phyloP scores from a whole-genome alignment of 2,329 filamentous ascomycete species.

The Fusarium sp. region DNA sequence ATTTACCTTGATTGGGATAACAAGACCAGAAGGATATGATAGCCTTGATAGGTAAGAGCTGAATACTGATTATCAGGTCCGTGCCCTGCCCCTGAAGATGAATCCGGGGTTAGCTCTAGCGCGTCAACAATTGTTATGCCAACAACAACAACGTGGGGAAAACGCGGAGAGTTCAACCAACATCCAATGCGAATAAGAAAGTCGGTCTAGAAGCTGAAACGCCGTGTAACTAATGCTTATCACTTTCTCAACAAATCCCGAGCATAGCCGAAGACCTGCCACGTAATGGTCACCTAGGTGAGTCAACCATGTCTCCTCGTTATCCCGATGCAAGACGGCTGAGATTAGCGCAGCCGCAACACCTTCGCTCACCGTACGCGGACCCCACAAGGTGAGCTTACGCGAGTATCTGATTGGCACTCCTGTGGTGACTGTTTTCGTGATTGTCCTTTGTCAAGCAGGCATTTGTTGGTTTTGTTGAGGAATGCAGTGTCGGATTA shows the following conservation, averaged over 20 bases:
- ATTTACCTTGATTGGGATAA: no score
- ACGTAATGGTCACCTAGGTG: conserved; percentile 34
- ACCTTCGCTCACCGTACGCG: background rate
- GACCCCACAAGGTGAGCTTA: conserved; percentile 25
- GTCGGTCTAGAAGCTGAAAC: background rate
- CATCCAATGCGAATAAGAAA: background rate
- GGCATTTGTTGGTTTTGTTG: conserved; percentile 25
- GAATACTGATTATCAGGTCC: conserved; percentile 2
- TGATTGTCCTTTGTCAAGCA: conserved; percentile 15
- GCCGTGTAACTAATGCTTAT: background rate
- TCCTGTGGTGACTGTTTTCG: conserved; percentile 2
- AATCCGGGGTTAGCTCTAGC: conserved; percentile 36
- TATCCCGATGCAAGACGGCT: conserved; percentile 32
- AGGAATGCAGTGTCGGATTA: conserved; percentile 5
- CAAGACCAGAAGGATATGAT: no score
- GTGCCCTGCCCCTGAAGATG: conserved; percentile 26
- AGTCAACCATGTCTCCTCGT: conserved; percentile 23
- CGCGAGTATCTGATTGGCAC: conserved; percentile 3
- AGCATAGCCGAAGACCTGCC: conserved; percentile 23
- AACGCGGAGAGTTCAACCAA: conserved; percentile 2
- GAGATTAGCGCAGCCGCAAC: conserved; percentile 27
- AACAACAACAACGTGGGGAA: conserved; percentile 16
- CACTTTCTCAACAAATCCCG: conserved; percentile 24
- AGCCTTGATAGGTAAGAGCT: background rate
- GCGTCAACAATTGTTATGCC: conserved; percentile 26